A percentile compares a stretch with the other conserved stretches of the same genome.
Evolutionary conservation across 2,329 filamentous ascomycete species (phyloP).

Genomic region (Trichoderma aggressivum): DNA sequence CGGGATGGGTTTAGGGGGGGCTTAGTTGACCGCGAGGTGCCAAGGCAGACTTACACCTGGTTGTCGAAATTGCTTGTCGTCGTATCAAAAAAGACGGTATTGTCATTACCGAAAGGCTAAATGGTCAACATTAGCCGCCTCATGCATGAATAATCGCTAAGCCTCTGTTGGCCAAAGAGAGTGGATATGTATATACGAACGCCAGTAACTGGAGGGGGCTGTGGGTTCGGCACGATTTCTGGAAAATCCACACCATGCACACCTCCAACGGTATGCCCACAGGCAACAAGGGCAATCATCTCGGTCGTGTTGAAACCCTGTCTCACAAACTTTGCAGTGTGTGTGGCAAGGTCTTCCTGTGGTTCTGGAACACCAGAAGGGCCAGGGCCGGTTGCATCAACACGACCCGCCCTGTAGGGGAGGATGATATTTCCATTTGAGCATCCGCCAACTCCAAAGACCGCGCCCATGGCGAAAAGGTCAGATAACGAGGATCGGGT

Average conservation of each 20-base stretch:
- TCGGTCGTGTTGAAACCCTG: background rate
- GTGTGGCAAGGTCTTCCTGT: background rate
- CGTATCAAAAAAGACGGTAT: background rate
- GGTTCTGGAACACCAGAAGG: background rate
- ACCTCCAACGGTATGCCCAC: background rate
- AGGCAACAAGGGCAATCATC: background rate
- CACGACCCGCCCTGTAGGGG: background rate
- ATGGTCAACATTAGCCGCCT: background rate
- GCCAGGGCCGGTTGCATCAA: background rate
- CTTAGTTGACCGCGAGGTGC: background rate
- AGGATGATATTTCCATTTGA: background rate
- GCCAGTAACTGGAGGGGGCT: background rate
- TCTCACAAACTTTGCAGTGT: background rate
- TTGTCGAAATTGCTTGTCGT: background rate
- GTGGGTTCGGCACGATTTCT: background rate
- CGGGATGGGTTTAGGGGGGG: background rate
- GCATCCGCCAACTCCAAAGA: background rate
- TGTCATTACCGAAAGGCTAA: background rate
- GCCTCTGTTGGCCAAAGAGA: background rate
- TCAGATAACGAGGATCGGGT: background rate
- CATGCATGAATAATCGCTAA: background rate
- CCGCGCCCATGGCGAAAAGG: background rate
- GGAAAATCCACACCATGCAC: background rate
- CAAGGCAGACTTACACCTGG: background rate
- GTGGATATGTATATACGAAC: background rate